Base-by-base conservation (phyloP, 1,284 basidiomycete genomes). In the Golubevia pallescens region DNA sequence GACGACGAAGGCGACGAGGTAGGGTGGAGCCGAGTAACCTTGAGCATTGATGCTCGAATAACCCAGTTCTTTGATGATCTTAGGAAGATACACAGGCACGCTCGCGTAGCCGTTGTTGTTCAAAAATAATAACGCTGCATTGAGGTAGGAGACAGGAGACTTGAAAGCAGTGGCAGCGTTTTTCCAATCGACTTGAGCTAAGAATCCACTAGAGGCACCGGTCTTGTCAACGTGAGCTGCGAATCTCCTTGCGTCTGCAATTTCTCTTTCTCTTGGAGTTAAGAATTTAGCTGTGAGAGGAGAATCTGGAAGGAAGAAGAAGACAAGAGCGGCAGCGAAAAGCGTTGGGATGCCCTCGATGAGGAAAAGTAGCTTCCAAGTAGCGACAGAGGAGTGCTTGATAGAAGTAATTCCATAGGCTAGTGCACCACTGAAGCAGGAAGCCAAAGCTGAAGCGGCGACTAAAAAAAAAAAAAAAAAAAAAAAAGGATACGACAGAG, bases 81-180 rank as follows among this genome's bases (percentile, higher is more conserved):
- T 76, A 6, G 78, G 78, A 2, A 69, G 58, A 69, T 77, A 80
- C 57, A 78, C 74, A 28, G 78, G 72, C 5, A 80, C 64, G 24
- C 63, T 61, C n/a, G 68, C 69, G 52, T 73, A 76, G 3, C 72
- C 70, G 19, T 76, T 70, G 52, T 78, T 80, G 69, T 74, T 72
- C 61, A 74, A 70, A 58, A 78, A 80, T 34, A 77, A 58, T 6
- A 77, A 61, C 2, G 60, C 8, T 1, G 74, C 65, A 1, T 66
- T 51, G 53, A 71, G 64, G 61, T 71, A 79, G 24, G 67, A 67
- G 54, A 74, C 61, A 3, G 75, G 77, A 52, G 74, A 68, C 10
- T 10, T 64, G 20, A 79, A 70, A 0, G 77, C 75, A 3, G 60
- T 60, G 3, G 53, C 51, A 1, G 69, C 71, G 28, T 75, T 62